Base-by-base conservation (phyloP, 2,329 filamentous ascomycete genomes). In the Colletotrichum kahawae region DNA sequence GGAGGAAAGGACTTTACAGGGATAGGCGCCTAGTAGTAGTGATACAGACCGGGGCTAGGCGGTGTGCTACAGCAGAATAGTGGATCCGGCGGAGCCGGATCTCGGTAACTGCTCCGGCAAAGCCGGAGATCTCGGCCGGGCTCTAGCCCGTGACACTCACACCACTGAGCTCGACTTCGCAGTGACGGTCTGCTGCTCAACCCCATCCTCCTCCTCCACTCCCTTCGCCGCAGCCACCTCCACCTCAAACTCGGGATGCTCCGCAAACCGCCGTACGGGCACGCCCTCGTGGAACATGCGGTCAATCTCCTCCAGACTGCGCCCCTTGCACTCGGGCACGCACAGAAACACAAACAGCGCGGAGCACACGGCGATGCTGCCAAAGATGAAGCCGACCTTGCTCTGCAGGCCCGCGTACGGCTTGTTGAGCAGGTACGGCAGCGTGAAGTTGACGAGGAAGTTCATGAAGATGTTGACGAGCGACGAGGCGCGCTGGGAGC, bases 261-360 rank as follows among this genome's bases (percentile, higher is more conserved):
- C 36, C 13, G 24, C 78, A 67, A 81, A 80, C 63, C 77, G 77
- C 34, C 77, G 56, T 29, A 80, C 69, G 3, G 54, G 64, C 38
- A 75, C 63, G 13, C 65, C 70, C 16, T 72, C 65, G 48, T 80
- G 77, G 54, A 80, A 79, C 43, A 79, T 56, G 69, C 78, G 71
- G 60, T 80, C 79, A 16, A 81, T 74, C 65, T 81, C 79, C 68
- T 81, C 79, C 2, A 81, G 78, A 7, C 78, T 78, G 16, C 77
- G 56, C 8, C 78, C 78, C 54, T 79, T 76, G 38, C 78, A 79
- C 77, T 80, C 80, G 4, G 77, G 77, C 33, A 71, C 74, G 51
- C 67, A 78, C 29, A 77, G 74, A n/a, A 76, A 60, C n/a, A 75
- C 70, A 54, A 78, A 78, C 24, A 78, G 63, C 48, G 74, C 69